Evolutionary conservation across 2,329 filamentous ascomycete genomes (phyloP).

Genomic region (Chaetomium olivaceum): DNA sequence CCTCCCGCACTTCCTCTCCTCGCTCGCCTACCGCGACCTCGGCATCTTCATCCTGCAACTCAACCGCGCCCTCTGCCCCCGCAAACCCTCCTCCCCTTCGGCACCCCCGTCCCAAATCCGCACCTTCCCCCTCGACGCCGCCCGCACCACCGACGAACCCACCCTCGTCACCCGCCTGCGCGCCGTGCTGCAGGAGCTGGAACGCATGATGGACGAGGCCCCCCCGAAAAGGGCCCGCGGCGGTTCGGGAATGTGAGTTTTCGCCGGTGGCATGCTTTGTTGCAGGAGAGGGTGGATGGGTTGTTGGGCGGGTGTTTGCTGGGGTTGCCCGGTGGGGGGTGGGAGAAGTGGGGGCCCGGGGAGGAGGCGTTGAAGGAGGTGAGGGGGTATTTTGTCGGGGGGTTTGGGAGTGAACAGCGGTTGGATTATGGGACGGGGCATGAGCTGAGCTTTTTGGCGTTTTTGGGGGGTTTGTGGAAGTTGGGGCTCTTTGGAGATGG

Average conservation of each 20-base stretch:
- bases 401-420: slow-evolving; percentile 84
- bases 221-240: slow-evolving; percentile 81
- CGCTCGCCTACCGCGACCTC: slow-evolving; percentile 83
- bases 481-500: slow-evolving; percentile 67
- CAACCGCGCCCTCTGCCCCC: slow-evolving; percentile 81
- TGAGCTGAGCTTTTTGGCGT: slow-evolving; percentile 91
- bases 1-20: slow-evolving; percentile 76
- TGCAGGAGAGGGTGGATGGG: slow-evolving; percentile 58
- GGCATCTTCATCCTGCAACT: slow-evolving; percentile 86
- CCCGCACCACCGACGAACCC: slow-evolving; percentile 46
- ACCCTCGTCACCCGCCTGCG: slow-evolving; percentile 65
- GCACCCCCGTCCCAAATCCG: neutral
- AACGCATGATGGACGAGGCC: slow-evolving; percentile 69
- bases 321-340: slow-evolving; percentile 28
- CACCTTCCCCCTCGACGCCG: slow-evolving; percentile 17
- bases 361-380: slow-evolving; percentile 58
- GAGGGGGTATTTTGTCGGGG: slow-evolving; percentile 75
- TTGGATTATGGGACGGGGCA: slow-evolving; percentile 97
- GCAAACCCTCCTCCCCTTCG: slow-evolving; percentile 41
- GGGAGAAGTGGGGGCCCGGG: slow-evolving; percentile 15
- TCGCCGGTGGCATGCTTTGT: slow-evolving; percentile 73
- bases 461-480: slow-evolving; percentile 89
- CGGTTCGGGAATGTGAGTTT: slow-evolving; percentile 93
- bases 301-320: slow-evolving; percentile 62
- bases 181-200: slow-evolving; percentile 64